Base-by-base conservation (phyloP, 805 yeast species). In the Monosporozyma aerobia region DNA sequence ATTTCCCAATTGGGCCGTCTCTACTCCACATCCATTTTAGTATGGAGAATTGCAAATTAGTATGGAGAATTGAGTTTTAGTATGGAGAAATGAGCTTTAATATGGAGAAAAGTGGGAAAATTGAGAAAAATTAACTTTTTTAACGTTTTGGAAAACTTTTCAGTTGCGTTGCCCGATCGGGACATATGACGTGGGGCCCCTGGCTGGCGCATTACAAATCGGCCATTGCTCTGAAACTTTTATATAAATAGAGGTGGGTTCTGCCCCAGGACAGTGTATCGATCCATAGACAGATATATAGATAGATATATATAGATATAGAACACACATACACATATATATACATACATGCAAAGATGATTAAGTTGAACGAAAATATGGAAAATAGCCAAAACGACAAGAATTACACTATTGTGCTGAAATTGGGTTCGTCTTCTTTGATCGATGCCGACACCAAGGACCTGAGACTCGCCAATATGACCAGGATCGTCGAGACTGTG, bases 391-490 rank as follows among this genome's bases (percentile, higher is more conserved):
- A 49, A 22, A 53, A 51, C 27, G 37, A 44, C 6, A 67, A 63
- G 47, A 57, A 62, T 3, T 72, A 70, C 56, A 79, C 82, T 1
- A 73, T 80, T 29, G 84, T 81, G 9, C 78, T 80, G 57, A 80
- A 80, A 59, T 70, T 80, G 22, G 85, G 99, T 3, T 86, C 97
- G 1, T 89, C 97, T 2, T 92, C 98, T 5, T 79, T 94, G 44
- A 97, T 94, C 48, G 97, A 94, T 70, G 98, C 90, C 66, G 74
- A 69, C 30, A 89, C 97, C 7, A 80, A 83, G 53, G 97, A 92
- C 67, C 96, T 96, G 22, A 78, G 90, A 53, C 77, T 94, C 25
- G 94, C 98, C 44, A 88, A 85, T 60, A 90, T 94, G 94, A 81
- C 97, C 16, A 77, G 79, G 53, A 81, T 94, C 22, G 98, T 92